Conservation (phyloP, 257 asterid species). For the Phtheirospermum japonicum region DNA sequence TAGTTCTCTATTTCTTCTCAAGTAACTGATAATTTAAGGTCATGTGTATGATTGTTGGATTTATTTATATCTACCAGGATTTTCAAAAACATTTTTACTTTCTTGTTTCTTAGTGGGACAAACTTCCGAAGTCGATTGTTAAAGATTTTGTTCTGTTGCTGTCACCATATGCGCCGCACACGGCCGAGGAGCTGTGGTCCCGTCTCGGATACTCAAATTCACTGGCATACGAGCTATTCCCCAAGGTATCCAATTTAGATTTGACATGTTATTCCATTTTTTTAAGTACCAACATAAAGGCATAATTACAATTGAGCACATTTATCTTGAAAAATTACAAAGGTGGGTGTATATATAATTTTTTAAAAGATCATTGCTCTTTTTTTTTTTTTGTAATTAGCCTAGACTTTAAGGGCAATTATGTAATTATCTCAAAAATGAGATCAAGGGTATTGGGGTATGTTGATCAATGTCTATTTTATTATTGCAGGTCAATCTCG, state of each 20-base stretch:
- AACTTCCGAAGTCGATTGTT: conserved; percentile 63
- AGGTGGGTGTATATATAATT: not conserved
- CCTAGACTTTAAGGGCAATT: not conserved
- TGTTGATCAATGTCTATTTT: conserved; percentile 16
- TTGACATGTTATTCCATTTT: not conserved
- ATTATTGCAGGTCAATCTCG: conserved; percentile 67
- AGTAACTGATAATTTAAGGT: not conserved
- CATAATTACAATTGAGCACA: not conserved
- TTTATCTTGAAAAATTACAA: not conserved
- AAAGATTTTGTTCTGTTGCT: conserved; percentile 77
- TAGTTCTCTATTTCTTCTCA: not conserved
- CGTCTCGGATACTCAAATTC: conserved; percentile 76
- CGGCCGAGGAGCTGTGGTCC: conserved; percentile 96
- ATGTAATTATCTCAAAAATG: not conserved
- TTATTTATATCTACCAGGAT: not conserved
- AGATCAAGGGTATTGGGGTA: conserved; percentile 5
- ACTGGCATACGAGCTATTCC: conserved; percentile 78
- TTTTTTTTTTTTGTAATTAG: not conserved
- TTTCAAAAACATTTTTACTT: not conserved
- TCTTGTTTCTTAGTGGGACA: conserved; percentile 72
- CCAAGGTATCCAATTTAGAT: conserved; percentile 39
- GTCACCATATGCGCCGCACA: conserved; percentile 97
- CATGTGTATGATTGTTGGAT: not conserved
- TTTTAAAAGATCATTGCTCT: not conserved
- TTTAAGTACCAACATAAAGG: not conserved